Conservation (phyloP, 768 basidiomycete genomes). For the Leccinum sublutescens region DNA sequence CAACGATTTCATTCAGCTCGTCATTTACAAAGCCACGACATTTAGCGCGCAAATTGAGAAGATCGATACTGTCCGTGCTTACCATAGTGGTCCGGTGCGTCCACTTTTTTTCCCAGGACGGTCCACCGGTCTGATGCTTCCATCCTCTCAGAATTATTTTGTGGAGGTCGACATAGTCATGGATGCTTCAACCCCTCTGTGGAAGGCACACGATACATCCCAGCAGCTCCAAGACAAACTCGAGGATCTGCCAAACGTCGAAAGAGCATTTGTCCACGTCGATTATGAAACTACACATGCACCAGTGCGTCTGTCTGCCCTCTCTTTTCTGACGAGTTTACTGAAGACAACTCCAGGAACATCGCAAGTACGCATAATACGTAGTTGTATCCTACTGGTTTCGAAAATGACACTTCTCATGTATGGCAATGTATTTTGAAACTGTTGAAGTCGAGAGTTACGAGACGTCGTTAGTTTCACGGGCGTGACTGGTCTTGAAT, state of each 20-base stretch:
- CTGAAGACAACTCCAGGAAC: constrained; percentile 35
- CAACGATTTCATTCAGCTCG: constrained; percentile 83
- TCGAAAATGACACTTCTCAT: background rate
- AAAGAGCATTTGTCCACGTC: constrained; percentile 92
- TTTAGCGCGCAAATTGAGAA: constrained; percentile 85
- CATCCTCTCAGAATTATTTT: constrained; percentile 65
- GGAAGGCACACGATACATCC: constrained; percentile 84
- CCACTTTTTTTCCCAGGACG: background rate
- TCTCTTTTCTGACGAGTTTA: background rate
- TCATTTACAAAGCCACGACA: constrained; percentile 88
- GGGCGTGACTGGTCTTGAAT: too few species aligned
- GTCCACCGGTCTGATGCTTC: background rate
- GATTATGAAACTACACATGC: constrained; percentile 90
- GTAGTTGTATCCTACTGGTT: background rate
- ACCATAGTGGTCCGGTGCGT: constrained; percentile 80
- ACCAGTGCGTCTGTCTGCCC: constrained; percentile 41
- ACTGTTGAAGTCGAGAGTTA: too few species aligned
- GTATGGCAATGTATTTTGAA: too few species aligned
- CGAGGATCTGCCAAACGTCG: constrained; percentile 86
- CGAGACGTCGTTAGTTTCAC: too few species aligned
- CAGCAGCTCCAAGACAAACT: constrained; percentile 87
- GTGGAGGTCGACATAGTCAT: constrained; percentile 97
- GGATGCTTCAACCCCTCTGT: constrained; percentile 82
- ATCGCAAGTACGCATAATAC: constrained; percentile 37
- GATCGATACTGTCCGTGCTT: constrained; percentile 90